Base-by-base conservation (phyloP, 129 eudicot genomes). In the Arctium minus region DNA sequence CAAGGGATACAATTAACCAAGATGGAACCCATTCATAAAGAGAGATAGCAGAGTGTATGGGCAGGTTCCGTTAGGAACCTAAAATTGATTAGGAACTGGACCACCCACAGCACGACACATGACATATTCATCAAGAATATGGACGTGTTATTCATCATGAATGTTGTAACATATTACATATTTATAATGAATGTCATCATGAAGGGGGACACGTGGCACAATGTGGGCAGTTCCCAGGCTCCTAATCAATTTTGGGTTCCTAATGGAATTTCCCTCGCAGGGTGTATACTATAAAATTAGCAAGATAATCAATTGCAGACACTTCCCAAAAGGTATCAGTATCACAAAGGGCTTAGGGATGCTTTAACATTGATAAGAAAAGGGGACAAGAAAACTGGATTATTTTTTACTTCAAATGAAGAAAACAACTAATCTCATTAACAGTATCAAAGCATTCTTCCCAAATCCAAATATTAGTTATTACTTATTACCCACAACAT, bases 401-500 rank as follows among this genome's bases (percentile, higher is more conserved):
- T 22, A 48, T 15, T 22, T 71, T 60, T 2, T 27, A 56, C 37
- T 60, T 22, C 11, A 56, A 8, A 11, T 3, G 8, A 15, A 70
- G 2, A 3, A n/a, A 80, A 72, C 8, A 6, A 1, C 32, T 13
- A 70, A 70, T 70, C 1, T 17, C 71, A 35, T 72, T 17, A 80
- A 32, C 71, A 53, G 31, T 27, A 8, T 48, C 0, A 17, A 53
- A 72, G 2, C 72, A 72, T 70, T 11, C 72, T n/a, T 50, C 17
- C 77, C 72, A 80, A 53, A 80, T 80, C 39, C 30, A 81, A 60
- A 81, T 62, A 22, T 17, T 56, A 56, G 8, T 56, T 50, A 31
- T 40, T 13, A 39, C 69, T 56, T 50, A 31, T 40, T 13, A 39
- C 69, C 65, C 18, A 74, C 5, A 65, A 74, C 69, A 82, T 22